Percentiles rank a stretch among this genome's conserved stretches.
Conservation (phyloP, 2,329 filamentous ascomycete genomes). For the Graphium sp. region DNA sequence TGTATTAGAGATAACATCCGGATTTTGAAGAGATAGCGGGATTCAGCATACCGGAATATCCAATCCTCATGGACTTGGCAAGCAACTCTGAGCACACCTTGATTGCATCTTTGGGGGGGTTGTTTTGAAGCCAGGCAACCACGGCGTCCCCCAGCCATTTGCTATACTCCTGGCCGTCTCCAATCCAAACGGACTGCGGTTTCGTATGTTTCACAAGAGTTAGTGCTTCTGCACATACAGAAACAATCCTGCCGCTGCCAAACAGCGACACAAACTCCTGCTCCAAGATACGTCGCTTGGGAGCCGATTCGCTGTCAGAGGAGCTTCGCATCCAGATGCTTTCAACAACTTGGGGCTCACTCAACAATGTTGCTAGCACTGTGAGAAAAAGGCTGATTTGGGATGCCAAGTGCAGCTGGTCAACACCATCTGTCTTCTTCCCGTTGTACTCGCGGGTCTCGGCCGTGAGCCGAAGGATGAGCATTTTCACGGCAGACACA, state of each 20-base stretch:
- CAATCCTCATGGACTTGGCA: conserved; percentile 48
- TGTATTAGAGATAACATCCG: conserved; percentile 3
- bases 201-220: conserved; percentile 8
- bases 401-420: no score
- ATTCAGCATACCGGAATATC: conserved; percentile 48
- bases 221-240: conserved; percentile 35
- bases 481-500: conserved; percentile 61
- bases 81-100: conserved; percentile 29
- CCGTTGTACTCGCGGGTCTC: conserved; percentile 40
- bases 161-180: conserved; percentile 46
- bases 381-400: no score
- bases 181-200: conserved; percentile 33
- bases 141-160: conserved; percentile 58
- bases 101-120: conserved; percentile 15
- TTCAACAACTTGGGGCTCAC: conserved; percentile 1
- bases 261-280: conserved; percentile 28
- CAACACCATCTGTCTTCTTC: no score
- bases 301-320: conserved; percentile 4
- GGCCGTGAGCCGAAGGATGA: conserved; percentile 50
- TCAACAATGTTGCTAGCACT: no score
- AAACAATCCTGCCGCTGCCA: conserved; percentile 30
- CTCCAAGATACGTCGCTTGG: conserved; percentile 15
- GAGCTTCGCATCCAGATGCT: conserved; percentile 7
- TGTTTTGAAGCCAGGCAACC: conserved; percentile 19
- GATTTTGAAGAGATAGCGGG: background rate